A percentile compares a stretch with the other conserved stretches of the same genome.
These are phyloP conservation scores for Parathielavia hyrcaniae DNA, from an alignment of 495 filamentous ascomycete species.

Conservation along the genomic window DNA sequence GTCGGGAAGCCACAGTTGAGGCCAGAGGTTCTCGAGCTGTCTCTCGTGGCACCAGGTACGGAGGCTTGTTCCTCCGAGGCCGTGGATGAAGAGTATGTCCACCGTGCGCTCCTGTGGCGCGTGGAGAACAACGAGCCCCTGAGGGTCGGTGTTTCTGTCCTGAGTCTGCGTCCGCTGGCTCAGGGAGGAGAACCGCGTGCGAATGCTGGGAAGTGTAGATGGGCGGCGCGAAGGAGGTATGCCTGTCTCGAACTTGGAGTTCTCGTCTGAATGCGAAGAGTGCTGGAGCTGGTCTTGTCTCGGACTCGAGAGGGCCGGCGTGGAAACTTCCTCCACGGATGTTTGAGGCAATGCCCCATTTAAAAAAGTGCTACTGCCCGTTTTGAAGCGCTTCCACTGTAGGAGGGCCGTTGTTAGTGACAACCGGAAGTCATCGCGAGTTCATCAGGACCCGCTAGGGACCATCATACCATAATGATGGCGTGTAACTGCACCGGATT, in stretches of 20 bases:
- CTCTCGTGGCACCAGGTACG: constrained; percentile 30
- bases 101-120: constrained; percentile 17
- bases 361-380: neutral
- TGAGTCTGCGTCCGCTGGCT: neutral
- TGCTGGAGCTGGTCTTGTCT: neutral
- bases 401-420: too few species aligned
- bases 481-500: too few species aligned
- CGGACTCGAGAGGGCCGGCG: neutral
- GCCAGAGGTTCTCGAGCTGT: constrained; percentile 31
- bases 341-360: neutral
- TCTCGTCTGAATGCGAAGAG: neutral
- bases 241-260: too few species aligned
- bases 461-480: too few species aligned
- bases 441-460: too few species aligned
- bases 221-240: too few species aligned
- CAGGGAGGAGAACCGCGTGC: neutral
- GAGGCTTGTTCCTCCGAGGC: constrained; percentile 34
- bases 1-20: constrained; percentile 29
- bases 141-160: constrained; percentile 12
- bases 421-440: too few species aligned
- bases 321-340: neutral
- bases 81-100: constrained; percentile 37
- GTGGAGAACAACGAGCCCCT: constrained; percentile 32
- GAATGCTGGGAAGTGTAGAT: neutral
- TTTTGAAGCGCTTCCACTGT: constrained; percentile 1